Conservation (phyloP, 495 filamentous ascomycete genomes). For the Podospora pseudoanserina region DNA sequence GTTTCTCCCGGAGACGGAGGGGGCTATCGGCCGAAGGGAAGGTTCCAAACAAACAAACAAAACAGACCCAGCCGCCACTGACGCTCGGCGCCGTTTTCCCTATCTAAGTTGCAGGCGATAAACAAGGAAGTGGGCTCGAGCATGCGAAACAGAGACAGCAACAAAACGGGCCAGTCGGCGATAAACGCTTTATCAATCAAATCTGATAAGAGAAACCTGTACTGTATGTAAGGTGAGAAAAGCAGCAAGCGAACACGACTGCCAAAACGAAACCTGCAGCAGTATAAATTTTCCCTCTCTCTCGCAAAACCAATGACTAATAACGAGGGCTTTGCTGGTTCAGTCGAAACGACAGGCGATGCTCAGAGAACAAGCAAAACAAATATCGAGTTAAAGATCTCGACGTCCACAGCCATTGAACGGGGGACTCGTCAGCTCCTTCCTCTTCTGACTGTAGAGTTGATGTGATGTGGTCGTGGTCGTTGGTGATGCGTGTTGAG, state of each 20-base stretch:
- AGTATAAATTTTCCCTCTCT: neutral
- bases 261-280: neutral
- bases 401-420: neutral
- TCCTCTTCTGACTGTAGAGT: neutral
- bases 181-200: slow-evolving; percentile 6
- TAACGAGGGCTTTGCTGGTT: neutral
- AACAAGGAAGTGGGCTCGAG: slow-evolving; percentile 1
- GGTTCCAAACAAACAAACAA: slow-evolving; percentile 1
- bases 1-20: slow-evolving; percentile 7
- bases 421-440: neutral
- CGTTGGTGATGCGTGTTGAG: slow-evolving; percentile 1
- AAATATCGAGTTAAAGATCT: neutral
- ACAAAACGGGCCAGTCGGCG: neutral
- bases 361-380: neutral
- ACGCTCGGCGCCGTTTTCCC: neutral
- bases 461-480: neutral
- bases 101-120: neutral
- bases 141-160: neutral
- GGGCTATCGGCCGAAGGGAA: slow-evolving; percentile 18
- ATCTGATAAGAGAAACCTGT: slow-evolving; percentile 1
- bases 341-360: neutral
- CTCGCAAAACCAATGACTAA: neutral
- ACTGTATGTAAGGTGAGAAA: neutral
- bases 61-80: neutral
- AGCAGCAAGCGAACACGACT: neutral